Base-by-base conservation (phyloP, 2,329 filamentous ascomycete genomes). In the Nemania bipapillata region DNA sequence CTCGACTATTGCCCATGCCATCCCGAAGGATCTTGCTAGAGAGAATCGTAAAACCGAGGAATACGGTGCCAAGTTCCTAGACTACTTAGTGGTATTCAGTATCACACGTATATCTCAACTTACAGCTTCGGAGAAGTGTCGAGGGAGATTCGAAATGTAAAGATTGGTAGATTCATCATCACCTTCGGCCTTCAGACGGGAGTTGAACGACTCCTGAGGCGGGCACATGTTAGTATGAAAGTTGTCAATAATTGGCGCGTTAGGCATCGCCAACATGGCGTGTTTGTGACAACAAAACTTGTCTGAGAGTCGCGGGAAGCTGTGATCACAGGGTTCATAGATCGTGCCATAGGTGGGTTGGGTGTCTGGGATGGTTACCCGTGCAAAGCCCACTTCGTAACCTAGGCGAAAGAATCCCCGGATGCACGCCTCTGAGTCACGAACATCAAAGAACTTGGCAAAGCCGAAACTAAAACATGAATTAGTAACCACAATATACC, bases 351-450 rank as follows among this genome's bases (percentile, higher is more conserved):
- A 47, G 53, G 62, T n/a, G 30, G 61, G 66, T 24, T 50, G 37
- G 53, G 61, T 63, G 54, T 22, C 37, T 42, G 65, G 55, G 54
- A 45, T 30, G 81, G 87, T 78, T 83, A 96, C 94, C 77, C 94
- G 89, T 74, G 96, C 96, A 83, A 98, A 98, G 78, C 95, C 97
- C 75, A 97, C 95, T 84, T 99, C 96, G 78, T 98, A 99, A 62
- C 95, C 95, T 73, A 97, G 89, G 77, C 92, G 91, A 79, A 96
- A 95, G 79, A 99, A 97, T 52, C 93, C 96, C 61, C 94, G 92
- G 77, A 99, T 99, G 80, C 96, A 98, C 77, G 94, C 92, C 83
- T 98, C 94, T 12, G 96, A 97, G 73, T 97, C 91, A 63, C 91
- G 90, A 71, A 92, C 92, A 74, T 92, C 91, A 79, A 88, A 92